Conservation (phyloP, 1,284 basidiomycete species). For the Mycena citricolor region DNA sequence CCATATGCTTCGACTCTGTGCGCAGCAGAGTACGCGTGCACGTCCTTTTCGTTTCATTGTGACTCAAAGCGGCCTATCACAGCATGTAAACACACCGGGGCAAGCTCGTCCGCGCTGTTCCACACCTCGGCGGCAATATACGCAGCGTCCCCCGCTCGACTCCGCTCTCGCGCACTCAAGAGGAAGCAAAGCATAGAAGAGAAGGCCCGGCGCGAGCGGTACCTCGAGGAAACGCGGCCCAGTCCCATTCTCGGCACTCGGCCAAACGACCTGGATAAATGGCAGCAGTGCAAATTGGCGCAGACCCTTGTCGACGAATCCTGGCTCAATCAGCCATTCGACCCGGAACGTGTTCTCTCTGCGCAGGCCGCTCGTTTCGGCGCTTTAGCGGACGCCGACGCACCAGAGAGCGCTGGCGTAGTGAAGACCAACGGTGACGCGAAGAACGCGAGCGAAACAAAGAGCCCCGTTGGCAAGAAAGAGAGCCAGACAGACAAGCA, state of each 20-base stretch:
- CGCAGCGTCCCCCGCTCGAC: conserved; percentile 35
- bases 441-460: conserved; percentile 10
- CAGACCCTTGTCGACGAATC: conserved; percentile 58
- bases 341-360: conserved; percentile 22
- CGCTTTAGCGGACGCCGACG: too few species aligned
- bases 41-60: too few species aligned
- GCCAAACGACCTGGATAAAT: conserved; percentile 60
- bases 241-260: conserved; percentile 74
- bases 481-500: conserved; percentile 35
- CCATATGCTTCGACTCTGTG: too few species aligned
- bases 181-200: conserved; percentile 54
- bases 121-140: conserved; percentile 55
- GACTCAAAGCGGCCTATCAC: too few species aligned
- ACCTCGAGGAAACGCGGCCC: conserved; percentile 49
- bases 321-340: conserved; percentile 40
- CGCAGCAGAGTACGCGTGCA: too few species aligned
- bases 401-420: too few species aligned
- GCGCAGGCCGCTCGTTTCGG: neutral
- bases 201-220: conserved; percentile 44
- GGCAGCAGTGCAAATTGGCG: conserved; percentile 64
- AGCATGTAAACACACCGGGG: conserved; percentile 19
- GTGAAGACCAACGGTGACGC: too few species aligned
- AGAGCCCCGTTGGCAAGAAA: conserved; percentile 4
- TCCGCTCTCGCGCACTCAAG: conserved; percentile 38
- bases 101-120: conserved; percentile 39